Evolutionary conservation across 441 rosid species (phyloP).

Genomic region (Erodium chrysanthum): DNA sequence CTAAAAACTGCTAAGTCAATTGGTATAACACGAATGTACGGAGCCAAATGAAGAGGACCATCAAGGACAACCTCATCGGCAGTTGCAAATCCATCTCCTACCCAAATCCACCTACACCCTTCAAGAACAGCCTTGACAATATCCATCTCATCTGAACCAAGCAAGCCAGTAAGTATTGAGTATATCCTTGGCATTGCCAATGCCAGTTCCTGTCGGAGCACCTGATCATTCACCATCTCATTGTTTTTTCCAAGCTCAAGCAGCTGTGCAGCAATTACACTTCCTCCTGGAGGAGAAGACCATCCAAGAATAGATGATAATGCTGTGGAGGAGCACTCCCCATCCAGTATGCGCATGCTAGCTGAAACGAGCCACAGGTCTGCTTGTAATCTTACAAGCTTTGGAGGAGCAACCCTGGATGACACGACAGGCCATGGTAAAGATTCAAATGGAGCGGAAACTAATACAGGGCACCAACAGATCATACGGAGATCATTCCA

Average conservation of each 20-base stretch:
- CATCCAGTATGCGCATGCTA: slow-evolving; percentile 93
- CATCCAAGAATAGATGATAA: slow-evolving; percentile 87
- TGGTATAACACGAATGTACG: slow-evolving; percentile 88
- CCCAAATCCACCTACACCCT: slow-evolving; percentile 99
- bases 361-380: slow-evolving; percentile 98
- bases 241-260: slow-evolving; percentile 98
- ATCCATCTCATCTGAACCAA: slow-evolving; percentile 95
- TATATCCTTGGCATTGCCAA: slow-evolving; percentile 88
- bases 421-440: slow-evolving; percentile 91
- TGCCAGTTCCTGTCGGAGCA: slow-evolving; percentile 78
- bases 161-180: slow-evolving; percentile 57
- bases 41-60: slow-evolving; percentile 94
- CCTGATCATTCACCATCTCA: slow-evolving; percentile 68
- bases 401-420: slow-evolving; percentile 90
- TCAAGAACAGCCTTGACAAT: slow-evolving; percentile 95
- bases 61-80: slow-evolving; percentile 89
- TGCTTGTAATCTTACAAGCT: slow-evolving; percentile 71
- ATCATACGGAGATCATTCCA: slow-evolving; percentile 84
- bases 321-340: slow-evolving; percentile 91
- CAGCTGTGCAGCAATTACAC: slow-evolving; percentile 92
- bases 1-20: slow-evolving; percentile 86
- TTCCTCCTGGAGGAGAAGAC: slow-evolving; percentile 91
- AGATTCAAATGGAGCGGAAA: slow-evolving; percentile 66
- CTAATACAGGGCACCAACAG: slow-evolving; percentile 97
- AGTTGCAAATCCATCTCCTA: slow-evolving; percentile 97